Conservation (phyloP, 2,329 filamentous ascomycete species). For the Colletotrichum graminicola region DNA sequence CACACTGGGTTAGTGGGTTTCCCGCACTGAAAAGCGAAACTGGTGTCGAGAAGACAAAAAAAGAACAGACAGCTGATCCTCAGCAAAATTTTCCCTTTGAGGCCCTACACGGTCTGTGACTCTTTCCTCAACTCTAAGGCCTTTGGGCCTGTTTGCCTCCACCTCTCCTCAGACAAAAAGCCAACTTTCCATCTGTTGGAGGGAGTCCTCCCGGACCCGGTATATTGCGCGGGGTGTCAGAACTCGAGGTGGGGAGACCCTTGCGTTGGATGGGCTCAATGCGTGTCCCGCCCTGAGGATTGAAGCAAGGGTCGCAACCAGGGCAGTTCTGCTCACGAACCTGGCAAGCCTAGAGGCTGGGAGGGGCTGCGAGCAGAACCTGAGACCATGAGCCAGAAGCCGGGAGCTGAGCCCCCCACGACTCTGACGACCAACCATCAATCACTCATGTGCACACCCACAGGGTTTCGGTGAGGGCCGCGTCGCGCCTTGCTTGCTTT, state of each 20-base stretch:
- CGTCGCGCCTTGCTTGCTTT: constrained; percentile 8
- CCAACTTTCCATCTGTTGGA: not conserved
- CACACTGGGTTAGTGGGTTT: not conserved
- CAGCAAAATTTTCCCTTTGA: not conserved
- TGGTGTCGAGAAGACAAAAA: not conserved
- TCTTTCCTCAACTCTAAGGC: not conserved
- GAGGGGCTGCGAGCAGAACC: not conserved
- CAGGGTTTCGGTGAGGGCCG: constrained; percentile 33
- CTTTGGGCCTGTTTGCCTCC: not conserved
- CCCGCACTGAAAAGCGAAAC: not conserved
- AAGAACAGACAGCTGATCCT: not conserved
- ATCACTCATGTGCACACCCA: not conserved
- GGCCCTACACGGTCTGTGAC: not conserved
- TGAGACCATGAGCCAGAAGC: constrained; percentile 4
- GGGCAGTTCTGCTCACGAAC: constrained; percentile 35
- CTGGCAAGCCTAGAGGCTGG: constrained; percentile 7
- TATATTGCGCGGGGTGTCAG: constrained; percentile 31
- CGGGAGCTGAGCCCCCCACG: constrained; percentile 22
- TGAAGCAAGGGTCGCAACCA: constrained; percentile 36
- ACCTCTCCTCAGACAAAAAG: not conserved
- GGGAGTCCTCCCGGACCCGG: not conserved
- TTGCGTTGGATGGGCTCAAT: constrained; percentile 14
- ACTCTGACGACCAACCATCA: constrained; percentile 23
- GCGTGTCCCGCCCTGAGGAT: constrained; percentile 7
- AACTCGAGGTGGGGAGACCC: constrained; percentile 28